Base-by-base conservation (phyloP, 495 filamentous ascomycete species). In the Lophiotrema nucula region DNA sequence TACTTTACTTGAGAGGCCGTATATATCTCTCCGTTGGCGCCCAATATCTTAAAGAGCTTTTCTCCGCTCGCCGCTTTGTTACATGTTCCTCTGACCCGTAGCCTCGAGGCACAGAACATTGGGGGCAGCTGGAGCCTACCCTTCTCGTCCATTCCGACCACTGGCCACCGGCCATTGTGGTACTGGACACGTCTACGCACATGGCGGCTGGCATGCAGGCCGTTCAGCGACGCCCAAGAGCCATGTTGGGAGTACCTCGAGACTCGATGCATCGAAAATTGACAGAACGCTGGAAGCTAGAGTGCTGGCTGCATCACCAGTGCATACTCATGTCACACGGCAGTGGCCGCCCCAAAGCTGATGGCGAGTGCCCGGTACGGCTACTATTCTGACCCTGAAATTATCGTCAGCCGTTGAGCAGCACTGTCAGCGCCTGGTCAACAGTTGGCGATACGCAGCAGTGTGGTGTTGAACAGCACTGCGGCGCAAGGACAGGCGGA, bases 1-100 rank as follows among this genome's bases (percentile, higher is more conserved):
- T 65, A 65, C 62, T 61, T 52, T 65, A 61, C 57, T 61, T 53
- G 62, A 65, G 53, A 57, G 62, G 42, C 51, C 37, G 62, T 58
- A 61, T 60, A 65, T 65, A 65, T 41, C 46, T 57, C 23, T 48
- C 53, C 48, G 57, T 57, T 56, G 62, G 57, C 42, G 62, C 57
- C 62, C 62, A 65, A 65, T 65, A 57, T 65, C 57, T 57, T 48
- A 57, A 25, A 47, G 47, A 33, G 21, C 46, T 56, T 43, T 28
- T 41, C 55, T 33, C 42, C 53, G 49, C 48, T 42, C 21, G 49
- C 26, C 27, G 43, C 48, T 27, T 44, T 44, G 48, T 65, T 28
- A 56, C 61, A 55, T 16, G 55, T 55, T 58, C 60, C 60, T 64
- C 55, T 59, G 48, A 64, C 23, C 61, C 56, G 61, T 65, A 62